Conservation (phyloP, 306 rosid genomes). For the Citrullus amarus region DNA sequence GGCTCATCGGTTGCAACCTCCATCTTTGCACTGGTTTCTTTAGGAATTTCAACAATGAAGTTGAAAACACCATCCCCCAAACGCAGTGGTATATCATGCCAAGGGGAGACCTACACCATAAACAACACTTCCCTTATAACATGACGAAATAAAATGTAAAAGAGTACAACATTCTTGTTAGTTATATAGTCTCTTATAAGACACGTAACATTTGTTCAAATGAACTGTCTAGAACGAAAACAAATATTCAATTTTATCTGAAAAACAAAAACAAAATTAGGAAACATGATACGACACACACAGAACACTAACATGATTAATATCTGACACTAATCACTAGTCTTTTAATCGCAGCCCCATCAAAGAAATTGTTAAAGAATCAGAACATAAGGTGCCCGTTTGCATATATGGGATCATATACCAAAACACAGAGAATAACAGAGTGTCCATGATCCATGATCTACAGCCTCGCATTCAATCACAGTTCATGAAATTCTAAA, state of each 20-base stretch:
- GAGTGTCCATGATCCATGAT: not conserved
- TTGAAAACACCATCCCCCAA: constrained; percentile 58
- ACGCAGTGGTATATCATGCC: constrained; percentile 95
- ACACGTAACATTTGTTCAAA: not conserved
- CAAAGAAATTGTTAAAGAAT: not conserved
- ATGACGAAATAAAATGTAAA: not conserved
- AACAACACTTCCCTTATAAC: not conserved
- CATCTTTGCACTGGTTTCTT: constrained; percentile 97
- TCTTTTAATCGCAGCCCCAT: not conserved
- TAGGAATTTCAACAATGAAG: constrained; percentile 78
- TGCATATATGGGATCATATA: not conserved
- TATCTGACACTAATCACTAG: not conserved
- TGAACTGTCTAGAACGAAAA: not conserved
- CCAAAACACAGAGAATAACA: not conserved
- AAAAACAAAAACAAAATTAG: not conserved
- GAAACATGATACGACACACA: not conserved
- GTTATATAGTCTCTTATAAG: not conserved
- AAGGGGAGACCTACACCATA: constrained; percentile 71
- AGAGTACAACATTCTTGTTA: not conserved
- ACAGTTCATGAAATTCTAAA: not conserved
- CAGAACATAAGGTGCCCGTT: not conserved
- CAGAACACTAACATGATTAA: not conserved
- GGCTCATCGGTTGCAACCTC: constrained; percentile 94
- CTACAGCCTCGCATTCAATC: not conserved
- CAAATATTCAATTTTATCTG: not conserved